Conservation (phyloP, 1,284 basidiomycete genomes). For the Naganishia liquefaciens region DNA sequence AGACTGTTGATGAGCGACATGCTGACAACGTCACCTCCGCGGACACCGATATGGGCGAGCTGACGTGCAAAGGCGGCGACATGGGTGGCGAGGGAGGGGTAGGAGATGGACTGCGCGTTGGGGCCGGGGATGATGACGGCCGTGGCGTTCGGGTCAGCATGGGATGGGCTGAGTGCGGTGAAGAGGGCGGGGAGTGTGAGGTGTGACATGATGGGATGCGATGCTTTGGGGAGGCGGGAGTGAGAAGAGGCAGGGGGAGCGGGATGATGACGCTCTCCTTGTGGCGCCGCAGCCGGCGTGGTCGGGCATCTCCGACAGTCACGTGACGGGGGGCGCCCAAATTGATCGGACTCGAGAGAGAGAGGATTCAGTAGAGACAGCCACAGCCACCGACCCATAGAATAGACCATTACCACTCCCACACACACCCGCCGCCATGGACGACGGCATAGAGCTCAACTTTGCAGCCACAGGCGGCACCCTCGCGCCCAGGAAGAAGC, state of each 20-base stretch:
- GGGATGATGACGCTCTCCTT: not conserved
- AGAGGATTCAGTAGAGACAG: not conserved
- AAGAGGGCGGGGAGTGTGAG: conserved; percentile 18
- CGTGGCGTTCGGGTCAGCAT: conserved; percentile 1
- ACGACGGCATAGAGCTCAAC: conserved; percentile 55
- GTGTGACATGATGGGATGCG: conserved; percentile 1
- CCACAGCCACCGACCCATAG: too few species aligned
- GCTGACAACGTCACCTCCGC: conserved; percentile 43
- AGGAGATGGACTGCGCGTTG: conserved; percentile 25
- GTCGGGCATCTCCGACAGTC: conserved; percentile 5
- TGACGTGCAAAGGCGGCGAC: conserved; percentile 31
- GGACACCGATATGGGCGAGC: conserved; percentile 32
- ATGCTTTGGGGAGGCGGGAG: not conserved
- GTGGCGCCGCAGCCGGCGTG: not conserved
- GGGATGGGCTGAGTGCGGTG: conserved; percentile 19
- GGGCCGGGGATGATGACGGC: conserved; percentile 34
- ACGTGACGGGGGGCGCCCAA: not conserved
- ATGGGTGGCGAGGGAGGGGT: conserved; percentile 32
- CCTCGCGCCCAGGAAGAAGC: conserved; percentile 55
- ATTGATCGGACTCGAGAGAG: not conserved
- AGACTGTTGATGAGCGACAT: conserved; percentile 50
- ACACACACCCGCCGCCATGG: conserved; percentile 41
- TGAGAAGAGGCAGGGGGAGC: not conserved
- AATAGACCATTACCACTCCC: not conserved
- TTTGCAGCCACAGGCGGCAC: conserved; percentile 42